Conservation (phyloP, 768 basidiomycete genomes). For the Kondoa subrosea region DNA sequence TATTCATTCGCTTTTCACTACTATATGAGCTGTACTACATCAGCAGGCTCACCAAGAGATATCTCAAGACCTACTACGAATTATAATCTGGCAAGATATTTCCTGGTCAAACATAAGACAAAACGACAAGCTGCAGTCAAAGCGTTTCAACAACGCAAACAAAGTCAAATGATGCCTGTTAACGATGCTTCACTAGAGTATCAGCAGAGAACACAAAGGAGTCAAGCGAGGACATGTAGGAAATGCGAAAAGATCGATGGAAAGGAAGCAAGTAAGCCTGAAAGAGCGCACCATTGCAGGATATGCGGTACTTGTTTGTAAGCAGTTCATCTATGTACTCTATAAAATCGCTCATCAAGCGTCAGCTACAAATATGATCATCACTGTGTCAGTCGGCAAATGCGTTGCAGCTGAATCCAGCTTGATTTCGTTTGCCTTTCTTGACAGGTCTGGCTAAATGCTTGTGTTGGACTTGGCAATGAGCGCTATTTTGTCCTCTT, state of each 20-base stretch:
- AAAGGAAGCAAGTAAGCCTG: slow-evolving; percentile 23
- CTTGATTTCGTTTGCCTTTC: not conserved
- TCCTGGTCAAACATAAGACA: slow-evolving; percentile 7
- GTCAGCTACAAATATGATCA: slow-evolving; percentile 13
- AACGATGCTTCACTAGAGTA: not conserved
- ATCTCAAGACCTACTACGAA: too few relatives aligned
- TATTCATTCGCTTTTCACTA: slow-evolving; percentile 37
- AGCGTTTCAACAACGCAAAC: slow-evolving; percentile 3
- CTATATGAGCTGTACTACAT: slow-evolving; percentile 60
- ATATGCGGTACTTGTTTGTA: slow-evolving; percentile 24
- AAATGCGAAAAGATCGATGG: slow-evolving; percentile 16
- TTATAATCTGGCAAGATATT: not conserved
- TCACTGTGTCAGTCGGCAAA: slow-evolving; percentile 33
- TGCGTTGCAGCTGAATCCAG: slow-evolving; percentile 17
- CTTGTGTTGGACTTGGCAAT: slow-evolving; percentile 81
- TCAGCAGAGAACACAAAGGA: slow-evolving; percentile 19
- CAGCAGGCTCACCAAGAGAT: slow-evolving; percentile 55
- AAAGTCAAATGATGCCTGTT: not conserved
- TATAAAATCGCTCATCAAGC: not conserved
- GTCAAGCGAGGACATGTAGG: slow-evolving; percentile 21
- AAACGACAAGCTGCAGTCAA: not conserved
- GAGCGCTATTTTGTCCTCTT: slow-evolving; percentile 92
- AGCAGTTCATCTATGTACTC: not conserved
- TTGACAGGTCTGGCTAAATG: not conserved
- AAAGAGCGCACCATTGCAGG: slow-evolving; percentile 27